These are phyloP conservation scores for Mercurialis annua DNA, from an alignment of 345 rosid genomes.

Conservation along the genomic window DNA sequence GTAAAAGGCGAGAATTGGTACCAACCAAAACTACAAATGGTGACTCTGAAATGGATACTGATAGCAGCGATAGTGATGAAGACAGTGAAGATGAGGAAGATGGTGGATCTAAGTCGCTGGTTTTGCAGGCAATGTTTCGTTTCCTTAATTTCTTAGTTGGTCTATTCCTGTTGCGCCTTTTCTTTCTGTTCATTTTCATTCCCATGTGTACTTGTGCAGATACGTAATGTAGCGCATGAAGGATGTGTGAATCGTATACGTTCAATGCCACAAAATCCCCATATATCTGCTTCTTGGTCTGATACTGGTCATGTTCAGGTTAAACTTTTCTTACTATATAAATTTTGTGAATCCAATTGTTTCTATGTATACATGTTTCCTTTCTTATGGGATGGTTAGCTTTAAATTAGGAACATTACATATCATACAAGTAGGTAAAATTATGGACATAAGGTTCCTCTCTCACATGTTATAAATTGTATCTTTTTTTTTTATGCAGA, in stretches of 20 bases:
- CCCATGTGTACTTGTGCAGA: slow-evolving; percentile 38
- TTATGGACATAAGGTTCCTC: background rate
- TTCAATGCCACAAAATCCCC: slow-evolving; percentile 84
- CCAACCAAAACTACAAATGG: slow-evolving; percentile 46
- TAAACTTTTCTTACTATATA: slow-evolving; percentile 11
- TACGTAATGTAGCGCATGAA: slow-evolving; percentile 73
- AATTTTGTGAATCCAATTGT: background rate
- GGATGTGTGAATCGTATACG: slow-evolving; percentile 90
- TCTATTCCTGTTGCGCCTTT: background rate
- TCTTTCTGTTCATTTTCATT: slow-evolving; percentile 8
- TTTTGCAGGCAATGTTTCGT: slow-evolving; percentile 55
- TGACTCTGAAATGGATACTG: slow-evolving; percentile 54
- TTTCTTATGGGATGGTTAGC: background rate
- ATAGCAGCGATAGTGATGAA: slow-evolving; percentile 72
- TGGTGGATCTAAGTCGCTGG: slow-evolving; percentile 55
- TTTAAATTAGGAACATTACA: background rate
- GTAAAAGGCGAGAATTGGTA: slow-evolving; percentile 72
- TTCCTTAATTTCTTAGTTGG: slow-evolving; percentile 3
- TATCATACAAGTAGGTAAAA: background rate
- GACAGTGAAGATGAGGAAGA: slow-evolving; percentile 57
- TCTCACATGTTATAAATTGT: background rate
- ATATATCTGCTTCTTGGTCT: slow-evolving; percentile 91
- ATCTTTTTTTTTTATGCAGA: slow-evolving; percentile 37
- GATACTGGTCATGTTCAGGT: slow-evolving; percentile 94
- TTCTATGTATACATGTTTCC: background rate